Evolutionary conservation across 495 filamentous ascomycete species (phyloP), one percentile per base, ranked within the genome.

Genomic region (Cercophora samala): DNA sequence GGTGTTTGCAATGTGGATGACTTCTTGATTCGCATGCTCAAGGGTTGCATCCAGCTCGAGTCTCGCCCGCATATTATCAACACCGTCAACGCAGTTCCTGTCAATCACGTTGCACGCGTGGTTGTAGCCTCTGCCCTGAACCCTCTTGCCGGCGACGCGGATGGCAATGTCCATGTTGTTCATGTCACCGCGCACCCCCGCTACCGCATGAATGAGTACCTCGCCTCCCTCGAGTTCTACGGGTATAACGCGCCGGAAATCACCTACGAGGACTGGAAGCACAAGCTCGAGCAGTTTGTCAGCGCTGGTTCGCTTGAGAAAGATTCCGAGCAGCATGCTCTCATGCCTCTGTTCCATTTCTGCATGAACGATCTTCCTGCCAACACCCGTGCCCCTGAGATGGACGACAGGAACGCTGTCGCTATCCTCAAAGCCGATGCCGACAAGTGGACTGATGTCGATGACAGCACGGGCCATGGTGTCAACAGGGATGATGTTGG

Each of bases 71-170:
- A 85, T 66, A 93, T 99, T 69, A 73, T 81, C 77, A 99, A 97
- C 78, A 93, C 91, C 0, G 87, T 97, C 73, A 99, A 99, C 79
- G 87, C 88, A 74, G 92, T 97, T 3, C 95, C 95, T 0, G 93
- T 97, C 25, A 86, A 89, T 71, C 91, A 95, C 72, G 93, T 97
- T 60, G 87, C 90, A 0, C 82, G 87, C 8, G 84, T 96, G 18
- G 89, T 97, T 23, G 87, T 92, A 24, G 91, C 93, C 1, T 79
- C 86, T 52, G 85, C 88, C 8, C 81, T 96, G 65, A 82, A 87
- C 69, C 88, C 90, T 2, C 63, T 76, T 2, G 81, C 83, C 0
- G 78, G 88, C 23, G 83, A 83, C 29, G 60, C 32, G 29, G 24
- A 62, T 25, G 60, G 60, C 60, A 62, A 62, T 46, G 89, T 92